A percentile compares a stretch with the other conserved stretches of the same genome.
Evolutionary conservation across 345 rosid species (phyloP).

Genomic region (Corymbia maculata): DNA sequence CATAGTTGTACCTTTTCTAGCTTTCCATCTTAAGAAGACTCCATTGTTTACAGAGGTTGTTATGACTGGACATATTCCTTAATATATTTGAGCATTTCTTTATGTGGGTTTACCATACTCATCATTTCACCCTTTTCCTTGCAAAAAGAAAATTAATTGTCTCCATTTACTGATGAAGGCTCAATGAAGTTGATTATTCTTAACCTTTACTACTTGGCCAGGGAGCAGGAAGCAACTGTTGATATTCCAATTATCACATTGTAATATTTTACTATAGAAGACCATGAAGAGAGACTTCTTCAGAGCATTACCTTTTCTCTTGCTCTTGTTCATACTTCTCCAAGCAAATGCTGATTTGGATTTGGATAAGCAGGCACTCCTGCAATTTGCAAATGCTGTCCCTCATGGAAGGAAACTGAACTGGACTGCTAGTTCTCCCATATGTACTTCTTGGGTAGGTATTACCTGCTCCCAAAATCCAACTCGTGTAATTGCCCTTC

Average conservation of each 20-base stretch:
- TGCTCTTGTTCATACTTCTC: conserved; percentile 18
- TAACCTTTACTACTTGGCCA: neutral
- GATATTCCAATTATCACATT: neutral
- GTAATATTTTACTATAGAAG: neutral
- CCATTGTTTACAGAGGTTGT: neutral
- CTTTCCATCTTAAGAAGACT: neutral
- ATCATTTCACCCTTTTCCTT: neutral
- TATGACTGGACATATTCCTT: neutral
- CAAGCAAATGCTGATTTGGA: conserved; percentile 32
- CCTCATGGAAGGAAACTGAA: conserved; percentile 76
- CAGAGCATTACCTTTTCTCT: conserved; percentile 19
- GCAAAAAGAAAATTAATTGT: neutral
- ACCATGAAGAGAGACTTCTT: conserved; percentile 28
- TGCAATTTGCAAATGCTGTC: conserved; percentile 52
- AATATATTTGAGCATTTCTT: neutral
- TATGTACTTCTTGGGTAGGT: conserved; percentile 76
- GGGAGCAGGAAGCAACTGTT: neutral
- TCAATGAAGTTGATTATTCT: neutral
- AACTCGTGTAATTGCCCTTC: conserved; percentile 55
- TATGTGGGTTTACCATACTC: neutral
- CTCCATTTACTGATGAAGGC: neutral
- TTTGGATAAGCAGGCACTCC: conserved; percentile 69
- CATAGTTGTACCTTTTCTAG: neutral
- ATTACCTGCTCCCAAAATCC: conserved; percentile 46
- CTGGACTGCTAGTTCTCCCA: conserved; percentile 44